Conservation (phyloP, 23 red algal genomes). For the Agarophyton chilense region DNA sequence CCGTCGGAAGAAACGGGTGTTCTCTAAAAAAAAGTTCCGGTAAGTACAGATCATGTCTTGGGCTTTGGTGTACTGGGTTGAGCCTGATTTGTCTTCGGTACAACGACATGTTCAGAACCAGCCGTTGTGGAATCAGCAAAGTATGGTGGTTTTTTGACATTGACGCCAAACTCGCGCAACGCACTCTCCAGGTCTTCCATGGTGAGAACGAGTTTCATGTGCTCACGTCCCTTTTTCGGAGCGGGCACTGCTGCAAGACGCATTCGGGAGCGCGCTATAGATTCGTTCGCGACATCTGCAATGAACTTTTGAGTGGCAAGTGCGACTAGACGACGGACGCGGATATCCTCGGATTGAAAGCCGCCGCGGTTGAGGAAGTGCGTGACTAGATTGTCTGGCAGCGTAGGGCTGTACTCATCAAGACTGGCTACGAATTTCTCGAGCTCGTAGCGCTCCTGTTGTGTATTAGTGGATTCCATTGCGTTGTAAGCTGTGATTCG, state of each 20-base stretch:
- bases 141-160: constrained; percentile 87
- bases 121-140: constrained; percentile 80
- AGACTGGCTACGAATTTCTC: constrained; percentile 84
- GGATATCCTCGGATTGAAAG: constrained; percentile 83
- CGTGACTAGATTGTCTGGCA: constrained; percentile 83
- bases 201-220: constrained; percentile 51
- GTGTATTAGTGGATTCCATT: neutral
- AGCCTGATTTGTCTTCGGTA: constrained; percentile 16
- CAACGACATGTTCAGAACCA: constrained; percentile 18
- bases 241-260: constrained; percentile 47
- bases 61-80: constrained; percentile 13
- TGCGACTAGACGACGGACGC: constrained; percentile 80
- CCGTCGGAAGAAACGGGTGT: neutral
- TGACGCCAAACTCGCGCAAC: constrained; percentile 86
- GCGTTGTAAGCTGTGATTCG: neutral
- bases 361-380: constrained; percentile 85
- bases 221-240: constrained; percentile 40
- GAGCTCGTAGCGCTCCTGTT: constrained; percentile 51
- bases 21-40: neutral
- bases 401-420: constrained; percentile 73
- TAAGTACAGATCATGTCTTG: neutral
- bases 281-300: constrained; percentile 95
- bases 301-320: constrained; percentile 99
- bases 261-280: constrained; percentile 76
- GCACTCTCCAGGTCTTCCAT: constrained; percentile 85